Conservation (phyloP, 164 flowering plant genomes). For the Santalum album region DNA sequence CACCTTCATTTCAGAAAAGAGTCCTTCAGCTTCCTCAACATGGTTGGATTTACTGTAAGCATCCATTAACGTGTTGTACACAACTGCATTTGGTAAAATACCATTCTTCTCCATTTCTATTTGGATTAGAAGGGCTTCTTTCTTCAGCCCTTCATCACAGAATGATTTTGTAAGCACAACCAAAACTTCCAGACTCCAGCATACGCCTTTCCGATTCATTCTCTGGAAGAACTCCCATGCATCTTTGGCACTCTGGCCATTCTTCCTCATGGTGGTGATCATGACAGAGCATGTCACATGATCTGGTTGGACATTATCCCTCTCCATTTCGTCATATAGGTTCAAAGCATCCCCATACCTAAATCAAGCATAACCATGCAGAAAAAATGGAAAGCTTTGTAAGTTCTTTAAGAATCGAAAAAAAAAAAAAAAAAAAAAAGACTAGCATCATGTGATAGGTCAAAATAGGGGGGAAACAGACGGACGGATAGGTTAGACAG, state of each 20-base stretch:
- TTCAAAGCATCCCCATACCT: slow-evolving; percentile 82
- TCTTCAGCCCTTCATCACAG: slow-evolving; percentile 82
- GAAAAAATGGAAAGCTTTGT: no score
- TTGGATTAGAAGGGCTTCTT: slow-evolving; percentile 80
- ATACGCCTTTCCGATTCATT: slow-evolving; percentile 68
- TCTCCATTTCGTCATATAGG: slow-evolving; percentile 60
- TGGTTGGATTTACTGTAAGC: slow-evolving; percentile 64
- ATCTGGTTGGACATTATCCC: slow-evolving; percentile 55
- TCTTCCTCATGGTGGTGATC: slow-evolving; percentile 73
- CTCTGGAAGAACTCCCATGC: slow-evolving; percentile 78
- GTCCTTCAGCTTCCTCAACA: slow-evolving; percentile 94
- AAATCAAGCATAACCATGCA: slow-evolving; percentile 6
- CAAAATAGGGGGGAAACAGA: no score
- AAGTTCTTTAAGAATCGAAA: no score
- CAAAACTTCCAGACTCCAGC: slow-evolving; percentile 66
- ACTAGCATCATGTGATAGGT: no score
- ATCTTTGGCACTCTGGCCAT: slow-evolving; percentile 73
- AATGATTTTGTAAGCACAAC: slow-evolving; percentile 85
- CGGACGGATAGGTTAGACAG: no score
- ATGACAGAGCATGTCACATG: slow-evolving; percentile 76
- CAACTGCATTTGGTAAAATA: slow-evolving; percentile 48
- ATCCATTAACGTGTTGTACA: slow-evolving; percentile 81
- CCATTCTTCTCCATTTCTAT: slow-evolving; percentile 87
- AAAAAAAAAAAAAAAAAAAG: no score
- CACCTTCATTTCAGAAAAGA: slow-evolving; percentile 71